These are phyloP conservation scores for Starmerella davenportii DNA, from an alignment of 805 yeast genomes.

Conservation along the genomic window DNA sequence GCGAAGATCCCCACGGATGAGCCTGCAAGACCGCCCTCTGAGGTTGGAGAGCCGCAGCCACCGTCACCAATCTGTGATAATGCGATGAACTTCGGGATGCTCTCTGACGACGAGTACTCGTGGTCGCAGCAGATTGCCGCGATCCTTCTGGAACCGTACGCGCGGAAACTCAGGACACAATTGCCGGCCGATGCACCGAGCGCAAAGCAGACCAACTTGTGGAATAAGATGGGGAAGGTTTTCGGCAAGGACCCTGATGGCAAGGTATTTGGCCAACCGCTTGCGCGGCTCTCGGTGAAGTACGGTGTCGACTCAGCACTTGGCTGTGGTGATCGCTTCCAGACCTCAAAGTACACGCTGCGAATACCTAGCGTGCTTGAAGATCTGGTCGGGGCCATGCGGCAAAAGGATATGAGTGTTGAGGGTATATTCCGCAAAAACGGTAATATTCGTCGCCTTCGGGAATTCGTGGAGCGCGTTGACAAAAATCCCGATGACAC, in stretches of 20 bases:
- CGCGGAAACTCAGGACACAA: neutral
- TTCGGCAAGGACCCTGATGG: conserved; percentile 17
- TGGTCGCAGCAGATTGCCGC: conserved; percentile 36
- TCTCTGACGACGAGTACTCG: conserved; percentile 39
- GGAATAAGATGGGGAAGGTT: conserved; percentile 31
- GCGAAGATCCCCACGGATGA: conserved; percentile 26
- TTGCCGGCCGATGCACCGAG: neutral
- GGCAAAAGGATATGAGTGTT: conserved; percentile 79
- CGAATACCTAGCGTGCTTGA: conserved; percentile 74
- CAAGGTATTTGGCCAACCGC: conserved; percentile 62
- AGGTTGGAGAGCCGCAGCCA: neutral
- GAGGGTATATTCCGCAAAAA: conserved; percentile 94
- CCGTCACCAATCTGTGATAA: conserved; percentile 6
- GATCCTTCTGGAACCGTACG: conserved; percentile 27
- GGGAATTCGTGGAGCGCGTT: conserved; percentile 53
- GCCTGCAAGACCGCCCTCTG: neutral
- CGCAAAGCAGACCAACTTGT: conserved; percentile 21
- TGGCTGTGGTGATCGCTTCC: conserved; percentile 2
- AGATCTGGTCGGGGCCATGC: conserved; percentile 64
- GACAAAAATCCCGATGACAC: conserved; percentile 54
- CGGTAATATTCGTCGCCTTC: conserved; percentile 75
- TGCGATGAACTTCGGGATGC: conserved; percentile 19
- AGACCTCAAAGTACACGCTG: conserved; percentile 31
- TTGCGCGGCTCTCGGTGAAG: conserved; percentile 45
- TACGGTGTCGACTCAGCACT: conserved; percentile 64